Conservation (phyloP, 306 rosid genomes). For the Cicer cuneatum region DNA sequence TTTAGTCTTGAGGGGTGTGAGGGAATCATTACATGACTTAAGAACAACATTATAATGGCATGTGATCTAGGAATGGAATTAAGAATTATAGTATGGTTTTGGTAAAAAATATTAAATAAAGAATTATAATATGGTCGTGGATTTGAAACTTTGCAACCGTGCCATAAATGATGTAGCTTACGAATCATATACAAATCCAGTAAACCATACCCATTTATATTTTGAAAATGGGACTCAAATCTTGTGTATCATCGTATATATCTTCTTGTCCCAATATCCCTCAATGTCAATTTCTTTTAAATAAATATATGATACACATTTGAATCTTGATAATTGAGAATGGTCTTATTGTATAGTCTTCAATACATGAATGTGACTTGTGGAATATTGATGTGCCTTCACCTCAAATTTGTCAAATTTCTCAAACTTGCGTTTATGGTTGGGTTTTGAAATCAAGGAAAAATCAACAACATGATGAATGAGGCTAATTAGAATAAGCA, state of each 20-base stretch:
- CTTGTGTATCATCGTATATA: not conserved
- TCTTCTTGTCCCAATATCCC: slow-evolving; percentile 7
- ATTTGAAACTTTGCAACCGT: too few species aligned
- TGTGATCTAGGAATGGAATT: not conserved
- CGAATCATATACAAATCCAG: not conserved
- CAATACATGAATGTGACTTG: slow-evolving; percentile 35
- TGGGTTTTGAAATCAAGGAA: slow-evolving; percentile 42
- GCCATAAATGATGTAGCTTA: not conserved
- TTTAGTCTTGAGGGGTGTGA: too few species aligned
- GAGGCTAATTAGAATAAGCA: slow-evolving; percentile 38
- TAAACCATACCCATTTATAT: too few species aligned
- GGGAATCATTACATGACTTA: too few species aligned
- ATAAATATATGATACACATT: not conserved
- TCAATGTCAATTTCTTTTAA: not conserved
- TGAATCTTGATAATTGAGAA: slow-evolving; percentile 13
- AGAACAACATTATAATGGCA: too few species aligned
- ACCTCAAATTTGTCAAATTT: slow-evolving; percentile 40
- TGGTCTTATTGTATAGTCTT: slow-evolving; percentile 19
- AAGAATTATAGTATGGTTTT: too few species aligned
- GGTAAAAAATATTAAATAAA: too few species aligned
- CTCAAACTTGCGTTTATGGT: slow-evolving; percentile 28
- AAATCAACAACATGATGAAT: slow-evolving; percentile 42
- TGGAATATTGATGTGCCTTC: slow-evolving; percentile 41
- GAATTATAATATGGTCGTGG: too few species aligned
- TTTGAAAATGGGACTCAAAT: not conserved